Conservation (phyloP, 2,329 filamentous ascomycete species). For the Aureobasidium sp. region DNA sequence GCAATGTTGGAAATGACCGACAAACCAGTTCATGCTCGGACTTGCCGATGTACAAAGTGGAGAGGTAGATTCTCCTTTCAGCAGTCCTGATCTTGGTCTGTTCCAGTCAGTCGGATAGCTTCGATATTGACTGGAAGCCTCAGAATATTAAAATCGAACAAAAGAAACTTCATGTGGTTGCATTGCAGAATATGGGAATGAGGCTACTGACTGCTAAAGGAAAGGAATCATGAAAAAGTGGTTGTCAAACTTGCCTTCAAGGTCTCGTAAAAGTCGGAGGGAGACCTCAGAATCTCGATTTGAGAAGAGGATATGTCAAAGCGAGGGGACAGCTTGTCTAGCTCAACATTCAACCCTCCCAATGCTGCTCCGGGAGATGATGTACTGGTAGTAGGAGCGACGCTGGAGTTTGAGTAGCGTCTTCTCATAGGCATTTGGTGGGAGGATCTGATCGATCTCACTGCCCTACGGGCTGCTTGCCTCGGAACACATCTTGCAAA, state of each 20-base stretch:
- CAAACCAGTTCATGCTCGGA: slow-evolving; percentile 75
- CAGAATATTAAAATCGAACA: neutral
- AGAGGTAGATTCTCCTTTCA: slow-evolving; percentile 74
- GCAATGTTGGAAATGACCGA: neutral
- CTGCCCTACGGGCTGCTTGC: slow-evolving; percentile 6
- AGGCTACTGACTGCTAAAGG: too few species aligned
- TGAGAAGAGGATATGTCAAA: slow-evolving; percentile 79
- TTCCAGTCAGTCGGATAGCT: slow-evolving; percentile 1
- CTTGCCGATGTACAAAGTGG: slow-evolving; percentile 95
- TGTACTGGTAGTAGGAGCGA: neutral
- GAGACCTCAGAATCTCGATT: slow-evolving; percentile 70
- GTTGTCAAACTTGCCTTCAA: slow-evolving; percentile 59
- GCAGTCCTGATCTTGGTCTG: slow-evolving; percentile 76
- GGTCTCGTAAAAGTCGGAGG: slow-evolving; percentile 82
- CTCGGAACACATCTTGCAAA: slow-evolving; percentile 12
- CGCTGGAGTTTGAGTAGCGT: slow-evolving; percentile 13
- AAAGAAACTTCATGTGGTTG: neutral
- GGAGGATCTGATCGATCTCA: neutral
- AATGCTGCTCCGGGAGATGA: slow-evolving; percentile 28
- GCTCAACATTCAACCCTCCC: slow-evolving; percentile 59
- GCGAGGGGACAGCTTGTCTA: slow-evolving; percentile 84
- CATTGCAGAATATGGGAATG: neutral
- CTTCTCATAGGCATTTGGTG: slow-evolving; percentile 3
- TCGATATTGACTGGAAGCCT: neutral
- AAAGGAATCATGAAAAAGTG: neutral